Evolutionary conservation across 2,329 filamentous ascomycete species (phyloP), one percentile per base, ranked within the genome.

Genomic region (Falciphora oryzae): DNA sequence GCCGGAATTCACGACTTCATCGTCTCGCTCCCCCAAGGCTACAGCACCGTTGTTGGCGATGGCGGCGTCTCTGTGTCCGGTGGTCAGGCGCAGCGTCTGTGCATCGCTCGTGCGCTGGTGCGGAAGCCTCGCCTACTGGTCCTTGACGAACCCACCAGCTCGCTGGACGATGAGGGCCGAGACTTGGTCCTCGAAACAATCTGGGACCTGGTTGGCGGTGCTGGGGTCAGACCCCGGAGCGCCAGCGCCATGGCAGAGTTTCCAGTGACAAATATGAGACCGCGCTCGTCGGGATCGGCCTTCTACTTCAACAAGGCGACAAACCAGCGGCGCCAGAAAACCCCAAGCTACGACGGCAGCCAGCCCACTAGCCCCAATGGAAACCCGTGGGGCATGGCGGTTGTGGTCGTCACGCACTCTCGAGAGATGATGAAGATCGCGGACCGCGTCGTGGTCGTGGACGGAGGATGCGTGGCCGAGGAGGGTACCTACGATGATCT

Each of bases 381-480:
- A 3, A 35, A 27, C 44, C 14, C 44, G 27, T 27, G 28, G 27
- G 22, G 18, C 25, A 83, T 92, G 74, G 90, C 90, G 0, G 85
- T 96, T 0, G 80, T 97, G 22, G 83, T 96, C 29, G 89, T 96
- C 56, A 97, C 93, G 61, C 94, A 97, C 76, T 85, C 83, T 65
- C 81, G 80, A 67, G 89, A 94, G 71, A 96, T 97, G 92, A 97
- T 98, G 91, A 82, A 83, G 65, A 84, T 91, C 65, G 90, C 89
- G 0, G 88, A 92, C 72, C 81, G 85, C 59, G 79, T 97, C 10
- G 80, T 94, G 0, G 85, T 97, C 67, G 69, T 96, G 32, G 84
- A 90, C n/a, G 84, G 87, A 0, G 82, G 84, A 3, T 79, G 84
- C 2, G 85, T 91, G 8, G 89, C 86, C 2, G 85, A 94, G 72